Evolutionary conservation across 2,329 filamentous ascomycete genomes (phyloP).

Genomic region (Trichoderma polysporum): DNA sequence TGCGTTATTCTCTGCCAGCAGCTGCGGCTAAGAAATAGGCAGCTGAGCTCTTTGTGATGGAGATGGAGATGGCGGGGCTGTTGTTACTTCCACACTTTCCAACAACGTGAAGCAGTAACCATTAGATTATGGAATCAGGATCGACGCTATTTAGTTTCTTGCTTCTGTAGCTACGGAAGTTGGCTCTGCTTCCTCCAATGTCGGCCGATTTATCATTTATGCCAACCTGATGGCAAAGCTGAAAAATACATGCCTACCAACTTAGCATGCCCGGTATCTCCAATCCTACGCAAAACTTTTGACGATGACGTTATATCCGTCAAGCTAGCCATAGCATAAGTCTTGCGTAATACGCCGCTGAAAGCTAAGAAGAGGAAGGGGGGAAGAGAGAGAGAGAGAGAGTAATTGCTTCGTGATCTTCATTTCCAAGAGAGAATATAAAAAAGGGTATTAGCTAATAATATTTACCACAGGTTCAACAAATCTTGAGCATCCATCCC

Average conservation of each 20-base stretch:
- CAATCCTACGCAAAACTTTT: too few relatives aligned
- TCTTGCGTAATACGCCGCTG: neutral
- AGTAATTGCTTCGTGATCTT: neutral
- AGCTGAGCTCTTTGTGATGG: neutral
- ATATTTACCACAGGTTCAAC: constrained; percentile 41
- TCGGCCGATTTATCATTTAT: too few relatives aligned
- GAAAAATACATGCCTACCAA: too few relatives aligned
- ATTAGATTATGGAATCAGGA: neutral
- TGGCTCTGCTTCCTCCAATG: too few relatives aligned
- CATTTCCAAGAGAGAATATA: neutral
- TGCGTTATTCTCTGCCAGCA: too few relatives aligned
- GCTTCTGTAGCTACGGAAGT: too few relatives aligned
- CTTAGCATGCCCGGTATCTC: too few relatives aligned
- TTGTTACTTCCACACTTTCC: neutral
- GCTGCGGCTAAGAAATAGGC: neutral
- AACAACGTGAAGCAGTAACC: too few relatives aligned
- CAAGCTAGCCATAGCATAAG: neutral
- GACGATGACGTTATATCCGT: too few relatives aligned
- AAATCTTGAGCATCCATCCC: constrained; percentile 47
- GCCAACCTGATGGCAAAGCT: neutral
- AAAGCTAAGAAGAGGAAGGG: too few relatives aligned
- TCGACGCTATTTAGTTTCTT: neutral
- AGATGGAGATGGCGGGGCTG: neutral
- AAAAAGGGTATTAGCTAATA: constrained; percentile 15
- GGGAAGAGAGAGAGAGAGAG: neutral